phyloP scores from a whole-genome alignment of 2,329 filamentous ascomycete genomes.

The Diplodia scrobiculata region DNA sequence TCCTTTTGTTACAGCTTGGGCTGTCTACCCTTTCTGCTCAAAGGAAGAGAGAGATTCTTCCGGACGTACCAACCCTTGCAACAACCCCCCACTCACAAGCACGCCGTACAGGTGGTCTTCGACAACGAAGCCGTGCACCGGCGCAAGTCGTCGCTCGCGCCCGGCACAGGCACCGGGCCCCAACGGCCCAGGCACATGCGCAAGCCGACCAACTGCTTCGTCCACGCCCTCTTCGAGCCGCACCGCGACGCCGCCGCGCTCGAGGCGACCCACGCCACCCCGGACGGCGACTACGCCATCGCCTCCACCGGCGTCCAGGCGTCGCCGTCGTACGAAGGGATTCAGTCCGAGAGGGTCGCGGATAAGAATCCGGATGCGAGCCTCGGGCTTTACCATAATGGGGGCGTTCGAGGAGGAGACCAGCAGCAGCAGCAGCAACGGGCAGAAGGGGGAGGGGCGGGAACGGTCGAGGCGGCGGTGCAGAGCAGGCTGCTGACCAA shows the following conservation, averaged over 20 bases:
- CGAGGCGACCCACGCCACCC: constrained; percentile 26
- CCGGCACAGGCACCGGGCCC: constrained; percentile 44
- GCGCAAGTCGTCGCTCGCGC: constrained; percentile 62
- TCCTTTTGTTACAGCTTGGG: too few species aligned
- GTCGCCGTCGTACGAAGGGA: constrained; percentile 37
- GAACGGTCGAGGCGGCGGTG: constrained; percentile 42
- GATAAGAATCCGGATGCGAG: constrained; percentile 48
- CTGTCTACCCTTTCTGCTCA: too few species aligned
- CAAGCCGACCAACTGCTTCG: constrained; percentile 60
- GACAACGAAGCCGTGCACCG: constrained; percentile 56
- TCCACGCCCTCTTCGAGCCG: constrained; percentile 61
- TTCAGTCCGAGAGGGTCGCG: constrained; percentile 43
- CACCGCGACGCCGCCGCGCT: constrained; percentile 40
- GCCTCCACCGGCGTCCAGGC: constrained; percentile 31
- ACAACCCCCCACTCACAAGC: not conserved
- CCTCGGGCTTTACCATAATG: not conserved
- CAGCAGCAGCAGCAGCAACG: not conserved
- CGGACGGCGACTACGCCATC: not conserved
- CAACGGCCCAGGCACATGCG: constrained; percentile 43
- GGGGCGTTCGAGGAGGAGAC: not conserved
- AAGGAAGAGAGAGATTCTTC: too few species aligned
- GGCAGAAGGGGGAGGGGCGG: not conserved
- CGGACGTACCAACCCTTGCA: not conserved
- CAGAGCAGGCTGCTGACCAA: constrained; percentile 84
- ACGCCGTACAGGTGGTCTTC: constrained; percentile 58